Conservation (phyloP, 306 rosid genomes). For the Malus asiatica region DNA sequence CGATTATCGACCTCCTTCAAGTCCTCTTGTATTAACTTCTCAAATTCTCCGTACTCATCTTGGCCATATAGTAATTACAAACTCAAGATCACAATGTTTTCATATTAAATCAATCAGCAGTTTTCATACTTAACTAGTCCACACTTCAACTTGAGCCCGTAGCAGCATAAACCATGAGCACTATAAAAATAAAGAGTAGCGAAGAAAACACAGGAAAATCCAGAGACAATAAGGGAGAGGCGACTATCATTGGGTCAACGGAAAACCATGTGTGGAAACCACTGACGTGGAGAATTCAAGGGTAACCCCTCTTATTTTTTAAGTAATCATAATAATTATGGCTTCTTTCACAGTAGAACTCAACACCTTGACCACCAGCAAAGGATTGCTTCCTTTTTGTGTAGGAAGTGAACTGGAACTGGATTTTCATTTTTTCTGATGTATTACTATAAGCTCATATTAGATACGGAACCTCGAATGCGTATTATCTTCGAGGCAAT, state of each 20-base stretch:
- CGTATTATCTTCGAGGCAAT: background rate
- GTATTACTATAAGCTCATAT: background rate
- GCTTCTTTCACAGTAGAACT: background rate
- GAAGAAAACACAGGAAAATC: background rate
- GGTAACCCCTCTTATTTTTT: background rate
- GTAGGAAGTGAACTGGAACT: background rate
- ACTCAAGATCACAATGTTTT: conserved; percentile 4
- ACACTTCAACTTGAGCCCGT: background rate
- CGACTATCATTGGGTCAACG: background rate
- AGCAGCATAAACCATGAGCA: background rate
- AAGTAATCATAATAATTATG: background rate
- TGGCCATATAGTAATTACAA: conserved; percentile 34
- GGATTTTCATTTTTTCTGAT: background rate
- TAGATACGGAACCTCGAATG: background rate
- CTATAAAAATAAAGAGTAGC: background rate
- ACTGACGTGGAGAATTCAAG: background rate
- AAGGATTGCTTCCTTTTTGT: background rate
- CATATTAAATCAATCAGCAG: background rate
- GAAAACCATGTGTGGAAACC: background rate
- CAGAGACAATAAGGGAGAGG: background rate
- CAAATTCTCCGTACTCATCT: conserved; percentile 90
- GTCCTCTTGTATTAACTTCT: conserved; percentile 91
- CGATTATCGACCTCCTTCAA: conserved; percentile 66
- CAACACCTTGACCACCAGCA: background rate
- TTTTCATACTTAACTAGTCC: background rate